phyloP scores from a whole-genome alignment of 2,329 filamentous ascomycete species.

The Pestalotiopsis sp. region DNA sequence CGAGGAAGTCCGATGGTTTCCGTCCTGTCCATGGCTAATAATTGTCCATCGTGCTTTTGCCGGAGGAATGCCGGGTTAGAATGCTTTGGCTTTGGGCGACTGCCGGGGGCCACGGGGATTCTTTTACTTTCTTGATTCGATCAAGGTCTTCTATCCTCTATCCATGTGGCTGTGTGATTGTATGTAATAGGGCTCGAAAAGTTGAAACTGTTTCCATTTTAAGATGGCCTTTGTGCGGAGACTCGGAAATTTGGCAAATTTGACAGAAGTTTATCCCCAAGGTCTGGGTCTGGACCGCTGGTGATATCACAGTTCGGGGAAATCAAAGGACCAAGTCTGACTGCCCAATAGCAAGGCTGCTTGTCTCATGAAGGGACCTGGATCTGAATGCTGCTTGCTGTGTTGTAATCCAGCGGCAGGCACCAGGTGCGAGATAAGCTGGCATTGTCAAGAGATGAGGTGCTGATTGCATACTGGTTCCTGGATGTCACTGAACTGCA shows the following conservation, averaged over 20 bases:
- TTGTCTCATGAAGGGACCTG: neutral
- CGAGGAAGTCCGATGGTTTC: neutral
- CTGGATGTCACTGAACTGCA: constrained; percentile 11
- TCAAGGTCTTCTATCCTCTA: neutral
- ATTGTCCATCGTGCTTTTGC: too few relatives aligned
- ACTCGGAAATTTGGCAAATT: neutral
- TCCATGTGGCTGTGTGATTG: neutral
- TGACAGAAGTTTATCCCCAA: neutral
- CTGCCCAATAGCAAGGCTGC: neutral
- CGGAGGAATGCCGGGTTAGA: neutral
- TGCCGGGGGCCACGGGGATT: neutral
- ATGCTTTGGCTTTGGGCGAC: neutral
- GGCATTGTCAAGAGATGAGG: neutral
- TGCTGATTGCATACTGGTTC: neutral
- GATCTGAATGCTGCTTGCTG: neutral
- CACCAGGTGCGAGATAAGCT: neutral
- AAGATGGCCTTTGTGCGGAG: neutral
- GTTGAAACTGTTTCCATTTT: neutral
- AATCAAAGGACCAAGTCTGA: neutral
- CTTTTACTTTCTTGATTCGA: neutral
- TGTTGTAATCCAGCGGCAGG: neutral
- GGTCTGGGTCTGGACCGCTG: neutral
- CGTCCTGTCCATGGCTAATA: neutral
- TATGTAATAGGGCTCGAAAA: neutral
- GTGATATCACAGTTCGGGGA: neutral